These are phyloP conservation scores for Globisporangium ultimum DNA, from an alignment of 352 stramenopile genomes.

Conservation along the genomic window DNA sequence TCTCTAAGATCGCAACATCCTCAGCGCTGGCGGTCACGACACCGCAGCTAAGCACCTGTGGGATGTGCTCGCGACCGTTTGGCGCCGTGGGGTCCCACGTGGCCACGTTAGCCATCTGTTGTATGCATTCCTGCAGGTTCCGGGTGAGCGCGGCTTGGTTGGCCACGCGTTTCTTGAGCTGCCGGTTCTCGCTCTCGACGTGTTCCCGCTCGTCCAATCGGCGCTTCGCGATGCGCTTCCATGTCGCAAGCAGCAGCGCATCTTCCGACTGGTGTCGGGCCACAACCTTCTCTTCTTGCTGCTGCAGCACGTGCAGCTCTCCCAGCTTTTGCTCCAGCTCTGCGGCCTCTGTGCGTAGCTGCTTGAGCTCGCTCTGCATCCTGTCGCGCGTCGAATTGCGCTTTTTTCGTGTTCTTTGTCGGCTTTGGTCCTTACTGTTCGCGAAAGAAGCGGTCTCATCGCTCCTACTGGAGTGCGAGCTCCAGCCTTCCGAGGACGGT, in stretches of 20 bases:
- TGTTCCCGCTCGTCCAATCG: neutral
- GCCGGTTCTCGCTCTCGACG: constrained; percentile 4
- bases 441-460: no score
- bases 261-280: no score
- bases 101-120: neutral
- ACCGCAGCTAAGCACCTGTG: neutral
- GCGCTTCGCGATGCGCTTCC: neutral
- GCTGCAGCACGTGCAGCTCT: neutral
- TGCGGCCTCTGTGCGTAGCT: constrained; percentile 15
- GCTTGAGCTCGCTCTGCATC: constrained; percentile 17
- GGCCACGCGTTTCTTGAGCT: neutral
- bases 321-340: constrained; percentile 13
- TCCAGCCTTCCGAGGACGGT: neutral
- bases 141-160: neutral
- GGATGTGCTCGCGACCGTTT: no score
- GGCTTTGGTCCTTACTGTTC: no score
- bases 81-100: neutral
- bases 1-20: constrained; percentile 2
- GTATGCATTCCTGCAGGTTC: neutral
- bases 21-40: constrained; percentile 1
- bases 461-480: neutral
- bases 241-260: neutral
- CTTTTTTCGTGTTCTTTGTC: neutral
- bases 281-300: neutral
- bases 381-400: constrained; percentile 17